Evolutionary conservation across 306 rosid species (phyloP), one percentile per base, ranked within the genome.

Genomic region (Acacia acuminata): DNA sequence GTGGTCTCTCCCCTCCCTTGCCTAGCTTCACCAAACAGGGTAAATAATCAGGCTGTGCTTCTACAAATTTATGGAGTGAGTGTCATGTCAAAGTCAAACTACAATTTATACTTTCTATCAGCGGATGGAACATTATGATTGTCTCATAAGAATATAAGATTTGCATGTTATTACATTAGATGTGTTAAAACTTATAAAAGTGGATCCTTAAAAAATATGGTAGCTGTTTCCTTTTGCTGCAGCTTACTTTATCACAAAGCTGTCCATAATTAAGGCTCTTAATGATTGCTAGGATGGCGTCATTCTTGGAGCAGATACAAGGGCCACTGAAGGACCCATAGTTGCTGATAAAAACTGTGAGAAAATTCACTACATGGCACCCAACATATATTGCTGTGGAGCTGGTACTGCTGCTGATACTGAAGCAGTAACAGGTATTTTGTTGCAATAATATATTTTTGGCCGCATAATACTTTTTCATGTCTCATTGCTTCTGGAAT

Each of bases 401-500:
- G 98, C 99, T 2, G 99, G 99, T 78, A 96, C 99, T 79, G 99
- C 99, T 79, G 99, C 97, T 74, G 98, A 96, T 84, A 96, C 99
- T 36, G 97, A 94, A 90, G 99, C 99, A 25, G 99, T 96, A 47
- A 96, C 99, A 75, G 98, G 98, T 93, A 86, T 76, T 47, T 75
- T 71, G 73, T 75, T 58, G 40, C 44, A 70, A 73, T 72, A 60
- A 2, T 64, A 63, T 51, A 47, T 72, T 27, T 45, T 24, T 72
- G 42, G 24, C 42, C 3, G 24, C 42, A 45, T 72, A 25, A 25
- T 25, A 14, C 19, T 47, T 25, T 47, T 60, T 44, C 22, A 5
- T 25, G 56, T 34, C 76, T 47, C 67, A 15, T 82, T 22, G 51
- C 71, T 63, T 43, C 30, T 63, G 40, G 25, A 71, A 58, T 61